Percentiles rank a stretch among this genome's conserved stretches.
These are phyloP conservation scores for Ceratonia siliqua DNA, from an alignment of 306 rosid species.

Conservation along the genomic window DNA sequence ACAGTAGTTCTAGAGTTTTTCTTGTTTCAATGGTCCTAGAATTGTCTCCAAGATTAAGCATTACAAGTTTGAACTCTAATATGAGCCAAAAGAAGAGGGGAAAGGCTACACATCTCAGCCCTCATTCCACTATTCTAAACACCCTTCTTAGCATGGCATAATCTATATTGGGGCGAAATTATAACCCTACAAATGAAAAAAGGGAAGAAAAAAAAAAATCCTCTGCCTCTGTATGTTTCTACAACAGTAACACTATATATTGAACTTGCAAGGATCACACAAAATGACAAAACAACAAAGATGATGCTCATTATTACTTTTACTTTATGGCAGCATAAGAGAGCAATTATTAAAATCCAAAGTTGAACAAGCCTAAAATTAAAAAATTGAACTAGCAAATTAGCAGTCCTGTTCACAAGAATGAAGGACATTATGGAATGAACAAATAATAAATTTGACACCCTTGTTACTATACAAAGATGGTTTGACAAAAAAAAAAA, in stretches of 20 bases:
- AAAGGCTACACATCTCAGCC: too few relatives aligned
- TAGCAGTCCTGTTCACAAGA: neutral
- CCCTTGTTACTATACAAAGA: neutral
- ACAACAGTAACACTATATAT: neutral
- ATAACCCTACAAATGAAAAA: too few relatives aligned
- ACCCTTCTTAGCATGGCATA: too few relatives aligned
- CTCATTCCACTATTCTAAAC: too few relatives aligned
- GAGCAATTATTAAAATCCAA: neutral
- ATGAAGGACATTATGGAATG: constrained; percentile 19
- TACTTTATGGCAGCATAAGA: neutral
- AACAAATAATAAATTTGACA: constrained; percentile 11
- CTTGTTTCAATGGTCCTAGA: too few relatives aligned
- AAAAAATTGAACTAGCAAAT: neutral
- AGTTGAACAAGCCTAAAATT: neutral
- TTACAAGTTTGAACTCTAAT: too few relatives aligned
- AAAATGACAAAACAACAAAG: neutral
- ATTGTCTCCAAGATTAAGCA: too few relatives aligned
- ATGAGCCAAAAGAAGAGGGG: too few relatives aligned
- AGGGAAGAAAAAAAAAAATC: too few relatives aligned
- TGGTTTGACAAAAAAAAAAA: neutral
- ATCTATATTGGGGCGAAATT: too few relatives aligned
- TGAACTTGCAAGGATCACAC: neutral
- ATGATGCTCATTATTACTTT: constrained; percentile 5
- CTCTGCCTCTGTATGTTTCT: too few relatives aligned
- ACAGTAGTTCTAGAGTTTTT: too few relatives aligned